Base-by-base conservation (phyloP, 257 asterid species). In the Marsdenia floribunda region DNA sequence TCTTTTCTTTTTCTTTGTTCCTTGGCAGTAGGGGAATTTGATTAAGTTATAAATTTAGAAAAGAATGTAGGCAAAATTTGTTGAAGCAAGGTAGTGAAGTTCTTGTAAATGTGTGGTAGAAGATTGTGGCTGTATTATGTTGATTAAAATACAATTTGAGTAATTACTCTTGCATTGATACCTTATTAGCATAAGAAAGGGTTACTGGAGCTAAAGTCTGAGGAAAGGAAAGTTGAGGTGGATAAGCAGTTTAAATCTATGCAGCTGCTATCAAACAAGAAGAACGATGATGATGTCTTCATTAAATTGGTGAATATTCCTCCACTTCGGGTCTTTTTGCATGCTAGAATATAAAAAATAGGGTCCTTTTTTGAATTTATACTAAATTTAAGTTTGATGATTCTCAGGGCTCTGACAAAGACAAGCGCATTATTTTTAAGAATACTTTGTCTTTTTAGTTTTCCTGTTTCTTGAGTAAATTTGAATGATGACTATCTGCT, bases 211-310 rank as follows among this genome's bases (percentile, higher is more conserved):
- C n/a, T n/a, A n/a, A n/a, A n/a, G n/a, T n/a, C n/a, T n/a, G n/a
- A n/a, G n/a, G n/a, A n/a, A n/a, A n/a, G n/a, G n/a, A n/a, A n/a
- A n/a, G n/a, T n/a, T n/a, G n/a, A n/a, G n/a, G n/a, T n/a, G n/a
- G n/a, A n/a, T n/a, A n/a, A 85, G 69, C 92, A 90, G 35, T 84
- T 90, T 44, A 80, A 87, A 79, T 71, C 93, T 37, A 87, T 90
- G 96, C 91, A 87, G 65, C 82, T 83, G 76, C 82, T 90, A 21
- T 84, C 94, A 67, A 88, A 82, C 88, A 90, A 87, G 82, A 88
- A 89, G 82, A 83, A 76, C 73, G 92, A 85, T 55, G 89, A 87
- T 46, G 96, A 88, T 0, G 76, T 90, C 77, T 90, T 90, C 73
- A 70, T 83, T 57, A 90, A 87, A 82, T 81, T 90, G 90, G 94